Conservation (phyloP, 1,284 basidiomycete genomes). For the Cutaneotrichosporon curvatum region DNA sequence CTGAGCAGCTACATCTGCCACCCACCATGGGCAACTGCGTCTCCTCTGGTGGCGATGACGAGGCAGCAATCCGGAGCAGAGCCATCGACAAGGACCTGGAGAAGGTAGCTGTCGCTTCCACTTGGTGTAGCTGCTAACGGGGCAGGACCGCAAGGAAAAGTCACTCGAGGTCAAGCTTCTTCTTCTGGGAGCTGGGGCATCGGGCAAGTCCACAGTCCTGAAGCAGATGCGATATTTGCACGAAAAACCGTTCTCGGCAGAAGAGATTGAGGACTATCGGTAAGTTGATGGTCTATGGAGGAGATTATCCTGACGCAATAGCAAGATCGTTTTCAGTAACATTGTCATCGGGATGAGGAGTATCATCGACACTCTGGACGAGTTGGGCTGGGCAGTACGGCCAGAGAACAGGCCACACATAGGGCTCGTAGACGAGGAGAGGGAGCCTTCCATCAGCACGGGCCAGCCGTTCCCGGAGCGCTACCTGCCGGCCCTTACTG, state of each 20-base stretch:
- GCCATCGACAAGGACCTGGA: constrained; percentile 61
- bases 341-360: constrained; percentile 74
- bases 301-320: constrained; percentile 35
- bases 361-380: constrained; percentile 80
- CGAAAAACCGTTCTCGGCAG: constrained; percentile 30
- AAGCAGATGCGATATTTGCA: constrained; percentile 46
- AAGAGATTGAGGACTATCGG: constrained; percentile 41
- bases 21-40: constrained; percentile 65
- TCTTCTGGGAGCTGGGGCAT: constrained; percentile 85
- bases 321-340: constrained; percentile 87
- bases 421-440: constrained; percentile 59
- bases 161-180: constrained; percentile 75
- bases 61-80: constrained; percentile 35
- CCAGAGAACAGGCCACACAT: constrained; percentile 54
- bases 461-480: constrained; percentile 66
- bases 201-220: constrained; percentile 72
- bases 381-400: constrained; percentile 67
- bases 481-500: constrained; percentile 60
- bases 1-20: neutral
- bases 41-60: constrained; percentile 44
- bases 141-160: constrained; percentile 62
- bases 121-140: neutral
- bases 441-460: constrained; percentile 63
- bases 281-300: constrained; percentile 7
- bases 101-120: constrained; percentile 51